Base-by-base conservation (phyloP, 768 basidiomycete species). In the Boletus huronensis region DNA sequence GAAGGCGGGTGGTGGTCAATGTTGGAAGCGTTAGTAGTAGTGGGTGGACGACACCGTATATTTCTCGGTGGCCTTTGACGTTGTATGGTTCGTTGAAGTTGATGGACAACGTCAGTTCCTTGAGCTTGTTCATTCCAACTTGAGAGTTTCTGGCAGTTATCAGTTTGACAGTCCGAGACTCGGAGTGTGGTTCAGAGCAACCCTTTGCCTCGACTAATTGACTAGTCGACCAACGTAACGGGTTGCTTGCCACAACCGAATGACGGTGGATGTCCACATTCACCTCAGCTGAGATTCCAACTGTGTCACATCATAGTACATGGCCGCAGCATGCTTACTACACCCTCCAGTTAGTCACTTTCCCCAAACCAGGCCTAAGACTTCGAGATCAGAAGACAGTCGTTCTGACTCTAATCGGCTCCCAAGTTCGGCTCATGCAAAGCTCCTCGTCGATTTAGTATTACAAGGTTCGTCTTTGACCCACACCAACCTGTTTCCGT, bases 71-170 rank as follows among this genome's bases (percentile, higher is more conserved):
- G 9, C 40, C 42, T 7, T 53, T 16, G 44, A 0, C 9, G 45
- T 54, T 11, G 55, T 67, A 63, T 1, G 58, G 39, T 19, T 52
- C 43, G 10, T 36, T 31, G 54, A 68, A 68, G 34, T 63, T 25
- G 55, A 68, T 47, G 43, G 48, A 44, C 1, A 63, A 57, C 3
- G 21, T 36, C n/a, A 64, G 28, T 41, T 60, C 38, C 28, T 53
- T 53, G 42, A 64, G 23, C 16, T 58, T 35, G 50, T 53, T 29
- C 60, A 62, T 50, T 14, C 16, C 4, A 21, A 2, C 29, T 34
- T 6, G 21, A 32, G 8, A 2, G 14, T 29, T 28, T n/a, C 5
- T 9, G 6, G 7, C 7, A 0, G 10, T 38, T 9, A 17, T 17
- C 26, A 14, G 25, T 6, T 42, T n/a, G 25, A 48, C 17, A 8